Conservation (phyloP, 768 basidiomycete species). For the Hygrophorus russula region DNA sequence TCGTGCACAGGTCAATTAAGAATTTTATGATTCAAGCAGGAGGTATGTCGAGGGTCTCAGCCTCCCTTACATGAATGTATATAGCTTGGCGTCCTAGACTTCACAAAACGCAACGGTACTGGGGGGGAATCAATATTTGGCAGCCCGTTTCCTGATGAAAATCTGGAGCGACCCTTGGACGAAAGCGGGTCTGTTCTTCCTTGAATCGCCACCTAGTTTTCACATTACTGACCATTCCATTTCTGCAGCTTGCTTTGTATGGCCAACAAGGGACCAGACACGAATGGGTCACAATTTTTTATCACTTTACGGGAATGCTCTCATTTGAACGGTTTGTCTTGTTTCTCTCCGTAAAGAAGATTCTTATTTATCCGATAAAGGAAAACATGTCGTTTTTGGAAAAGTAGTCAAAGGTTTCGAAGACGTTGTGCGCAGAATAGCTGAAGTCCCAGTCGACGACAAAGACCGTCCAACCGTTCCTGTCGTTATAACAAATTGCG, state of each 20-base stretch:
- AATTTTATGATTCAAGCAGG: slow-evolving; percentile 78
- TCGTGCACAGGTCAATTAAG: slow-evolving; percentile 69
- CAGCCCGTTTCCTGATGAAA: slow-evolving; percentile 66
- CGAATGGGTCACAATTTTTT: slow-evolving; percentile 84
- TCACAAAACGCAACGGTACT: slow-evolving; percentile 67
- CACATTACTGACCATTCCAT: not conserved
- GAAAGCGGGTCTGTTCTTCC: slow-evolving; percentile 30
- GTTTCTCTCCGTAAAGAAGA: slow-evolving; percentile 12
- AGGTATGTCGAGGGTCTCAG: slow-evolving; percentile 34
- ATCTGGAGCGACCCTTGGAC: slow-evolving; percentile 53
- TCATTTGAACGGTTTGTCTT: slow-evolving; percentile 53
- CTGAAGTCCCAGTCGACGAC: slow-evolving; percentile 55
- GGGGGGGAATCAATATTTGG: slow-evolving; percentile 83
- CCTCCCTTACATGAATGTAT: not conserved
- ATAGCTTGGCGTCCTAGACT: slow-evolving; percentile 34
- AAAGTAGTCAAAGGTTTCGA: slow-evolving; percentile 49
- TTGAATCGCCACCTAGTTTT: not conserved
- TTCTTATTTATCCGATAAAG: slow-evolving; percentile 16
- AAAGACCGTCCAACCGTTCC: slow-evolving; percentile 64
- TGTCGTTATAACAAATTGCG: slow-evolving; percentile 65
- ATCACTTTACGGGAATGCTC: slow-evolving; percentile 68
- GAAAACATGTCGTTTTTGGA: slow-evolving; percentile 42
- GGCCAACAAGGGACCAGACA: slow-evolving; percentile 80
- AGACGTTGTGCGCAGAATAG: slow-evolving; percentile 46
- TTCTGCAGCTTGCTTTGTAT: slow-evolving; percentile 57